phyloP scores from a whole-genome alignment of 108 stramenopile species.

The Pelagomonas calceolata region DNA sequence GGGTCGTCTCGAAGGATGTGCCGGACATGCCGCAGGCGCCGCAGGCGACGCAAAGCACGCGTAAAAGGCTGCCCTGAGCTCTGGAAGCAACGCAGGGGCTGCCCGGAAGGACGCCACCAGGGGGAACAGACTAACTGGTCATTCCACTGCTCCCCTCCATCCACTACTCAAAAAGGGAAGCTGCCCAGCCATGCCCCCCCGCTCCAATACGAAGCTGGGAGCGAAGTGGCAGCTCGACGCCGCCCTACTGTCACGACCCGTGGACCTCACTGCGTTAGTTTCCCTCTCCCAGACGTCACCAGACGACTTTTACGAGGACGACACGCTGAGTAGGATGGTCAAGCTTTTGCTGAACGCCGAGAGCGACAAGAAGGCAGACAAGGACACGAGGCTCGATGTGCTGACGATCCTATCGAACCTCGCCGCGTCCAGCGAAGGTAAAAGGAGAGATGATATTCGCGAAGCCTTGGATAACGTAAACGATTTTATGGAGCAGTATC shows the following conservation, averaged over 20 bases:
- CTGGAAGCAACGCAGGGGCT: too few relatives aligned
- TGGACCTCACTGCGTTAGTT: slow-evolving; percentile 39
- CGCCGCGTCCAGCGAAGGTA: slow-evolving; percentile 5
- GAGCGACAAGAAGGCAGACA: slow-evolving; percentile 20
- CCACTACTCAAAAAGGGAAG: too few relatives aligned
- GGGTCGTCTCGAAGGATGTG: too few relatives aligned
- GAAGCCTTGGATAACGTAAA: slow-evolving; percentile 22
- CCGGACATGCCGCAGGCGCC: too few relatives aligned
- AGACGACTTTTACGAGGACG: slow-evolving; percentile 25
- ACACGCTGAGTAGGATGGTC: slow-evolving; percentile 34
- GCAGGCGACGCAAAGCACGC: too few relatives aligned
- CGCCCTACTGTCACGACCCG: slow-evolving; percentile 37
- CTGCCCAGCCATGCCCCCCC: too few relatives aligned
- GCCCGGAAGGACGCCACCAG: too few relatives aligned
- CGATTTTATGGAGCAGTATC: slow-evolving; percentile 46
- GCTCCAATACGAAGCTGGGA: not conserved
- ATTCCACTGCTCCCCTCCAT: too few relatives aligned
- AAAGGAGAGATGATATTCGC: slow-evolving; percentile 20
- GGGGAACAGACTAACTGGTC: too few relatives aligned
- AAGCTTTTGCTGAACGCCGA: slow-evolving; percentile 33
- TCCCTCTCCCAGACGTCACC: slow-evolving; percentile 26
- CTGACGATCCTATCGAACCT: slow-evolving; percentile 39
- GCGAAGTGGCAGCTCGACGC: slow-evolving; percentile 25
- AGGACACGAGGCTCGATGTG: slow-evolving; percentile 47
- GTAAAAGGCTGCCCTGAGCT: too few relatives aligned